Evolutionary conservation across 2,329 filamentous ascomycete genomes (phyloP).

Genomic region (Aspergillus jensenii): DNA sequence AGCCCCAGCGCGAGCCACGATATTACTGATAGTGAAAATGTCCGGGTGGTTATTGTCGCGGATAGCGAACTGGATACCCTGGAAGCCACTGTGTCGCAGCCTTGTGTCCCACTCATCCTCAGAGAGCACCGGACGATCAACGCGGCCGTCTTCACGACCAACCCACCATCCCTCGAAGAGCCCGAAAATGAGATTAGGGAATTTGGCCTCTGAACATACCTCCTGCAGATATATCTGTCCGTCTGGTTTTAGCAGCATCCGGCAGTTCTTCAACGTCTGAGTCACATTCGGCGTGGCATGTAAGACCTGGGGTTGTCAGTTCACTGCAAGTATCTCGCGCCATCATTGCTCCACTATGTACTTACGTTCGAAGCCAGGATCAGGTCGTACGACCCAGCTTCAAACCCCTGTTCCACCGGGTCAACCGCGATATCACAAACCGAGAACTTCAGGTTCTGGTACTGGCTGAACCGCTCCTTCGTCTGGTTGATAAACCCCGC

Average conservation of each 20-base stretch:
- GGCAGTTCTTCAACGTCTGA: slow-evolving; percentile 17
- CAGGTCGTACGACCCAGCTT: slow-evolving; percentile 29
- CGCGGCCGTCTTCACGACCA: slow-evolving; percentile 21
- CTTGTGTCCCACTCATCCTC: not conserved
- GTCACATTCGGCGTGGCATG: slow-evolving; percentile 17
- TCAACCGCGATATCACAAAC: slow-evolving; percentile 31
- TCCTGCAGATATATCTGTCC: slow-evolving; percentile 50
- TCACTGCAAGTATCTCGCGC: no score
- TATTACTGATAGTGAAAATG: not conserved
- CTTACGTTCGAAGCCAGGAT: slow-evolving; percentile 34
- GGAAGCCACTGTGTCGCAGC: not conserved
- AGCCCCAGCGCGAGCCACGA: not conserved
- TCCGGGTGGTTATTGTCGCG: not conserved
- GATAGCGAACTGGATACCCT: not conserved
- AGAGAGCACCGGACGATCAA: not conserved
- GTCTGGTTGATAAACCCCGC: slow-evolving; percentile 28
- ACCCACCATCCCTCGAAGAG: slow-evolving; percentile 42
- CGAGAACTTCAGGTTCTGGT: slow-evolving; percentile 27
- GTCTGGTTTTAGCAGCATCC: slow-evolving; percentile 36
- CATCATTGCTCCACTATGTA: not conserved
- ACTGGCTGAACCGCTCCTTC: slow-evolving; percentile 20
- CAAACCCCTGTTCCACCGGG: slow-evolving; percentile 30
- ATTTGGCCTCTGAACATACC: not conserved
- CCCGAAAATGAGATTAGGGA: slow-evolving; percentile 18
- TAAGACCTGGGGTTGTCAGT: slow-evolving; percentile 1